Conservation (phyloP, 306 rosid species). For the Alnus rubra region DNA sequence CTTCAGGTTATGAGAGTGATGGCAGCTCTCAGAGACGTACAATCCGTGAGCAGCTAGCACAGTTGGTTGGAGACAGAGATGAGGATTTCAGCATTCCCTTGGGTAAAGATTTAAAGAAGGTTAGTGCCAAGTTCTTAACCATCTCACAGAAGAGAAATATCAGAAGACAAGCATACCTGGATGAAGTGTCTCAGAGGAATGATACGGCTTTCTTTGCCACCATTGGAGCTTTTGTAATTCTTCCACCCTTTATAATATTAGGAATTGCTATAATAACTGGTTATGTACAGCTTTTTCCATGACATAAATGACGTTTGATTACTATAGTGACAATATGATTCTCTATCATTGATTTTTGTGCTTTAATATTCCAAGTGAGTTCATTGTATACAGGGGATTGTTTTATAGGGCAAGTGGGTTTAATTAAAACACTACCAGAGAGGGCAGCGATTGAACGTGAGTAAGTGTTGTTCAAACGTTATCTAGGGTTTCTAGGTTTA, state of each 20-base stretch:
- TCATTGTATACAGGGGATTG: background rate
- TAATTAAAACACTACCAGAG: too few relatives aligned
- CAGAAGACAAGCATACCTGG: slow-evolving; percentile 74
- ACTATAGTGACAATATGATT: background rate
- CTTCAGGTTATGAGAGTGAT: slow-evolving; percentile 73
- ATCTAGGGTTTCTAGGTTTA: too few relatives aligned
- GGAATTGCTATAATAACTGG: slow-evolving; percentile 88
- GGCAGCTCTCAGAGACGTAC: slow-evolving; percentile 43
- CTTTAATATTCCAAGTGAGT: background rate
- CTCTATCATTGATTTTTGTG: background rate
- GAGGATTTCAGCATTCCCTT: slow-evolving; percentile 77
- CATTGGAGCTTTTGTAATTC: slow-evolving; percentile 85
- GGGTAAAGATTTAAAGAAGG: slow-evolving; percentile 78
- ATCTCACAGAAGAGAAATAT: slow-evolving; percentile 90
- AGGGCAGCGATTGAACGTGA: too few relatives aligned
- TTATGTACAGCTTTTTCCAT: slow-evolving; percentile 93
- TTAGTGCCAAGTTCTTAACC: slow-evolving; percentile 73
- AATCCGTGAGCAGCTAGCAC: slow-evolving; percentile 78
- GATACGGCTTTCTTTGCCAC: slow-evolving; percentile 89
- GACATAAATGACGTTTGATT: slow-evolving; percentile 24
- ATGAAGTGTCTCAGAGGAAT: slow-evolving; percentile 87
- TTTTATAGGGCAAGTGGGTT: background rate
- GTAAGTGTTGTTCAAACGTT: too few relatives aligned
- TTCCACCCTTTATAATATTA: slow-evolving; percentile 85
- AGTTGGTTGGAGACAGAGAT: slow-evolving; percentile 62